Evolutionary conservation across 306 rosid genomes (phyloP), one percentile per base, ranked within the genome.

Genomic region (Geum urbanum): DNA sequence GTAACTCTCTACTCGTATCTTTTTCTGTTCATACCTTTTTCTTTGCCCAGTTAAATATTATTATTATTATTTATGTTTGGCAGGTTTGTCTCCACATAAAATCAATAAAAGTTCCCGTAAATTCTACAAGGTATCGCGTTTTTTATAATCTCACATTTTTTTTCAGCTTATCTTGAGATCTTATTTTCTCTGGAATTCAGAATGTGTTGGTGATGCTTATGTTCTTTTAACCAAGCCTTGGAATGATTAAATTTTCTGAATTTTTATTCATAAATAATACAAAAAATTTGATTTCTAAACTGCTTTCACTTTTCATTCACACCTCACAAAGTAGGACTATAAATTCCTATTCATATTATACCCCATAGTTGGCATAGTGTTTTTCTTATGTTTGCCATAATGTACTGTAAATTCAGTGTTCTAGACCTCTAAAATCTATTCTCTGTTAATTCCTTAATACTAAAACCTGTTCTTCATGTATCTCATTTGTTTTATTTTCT

Each of bases 61-160:
- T 32, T 56, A 35, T 32, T 44, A 51, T 58, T 64, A 57, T 64
- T 67, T 71, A 80, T 65, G 64, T 63, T 79, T 87, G 64, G 68
- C 87, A 94, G 99, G 99, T 94, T 72, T 94, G 99, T 79, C 99
- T 94, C 63, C 85, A 87, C 76, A 84, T 91, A 57, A 91, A 87
- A 80, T 77, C 99, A 15, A 72, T 76, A 75, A 91, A 84, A 69
- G 66, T 73, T 71, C 80, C 96, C 1, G 82, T 67, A 67, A 87
- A 86, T 82, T 69, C 84, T 78, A 67, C 90, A 74, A 90, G 99
- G 99, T 94, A 78, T 63, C 73, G 67, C 55, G 78, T 82, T 67
- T 39, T 5, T 19, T 50, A 37, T 51, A 12, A 18, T 18, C 24
- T 51, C 12, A 8, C 5, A 40, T 68, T 20, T 67, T 69, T 63